These are phyloP conservation scores for Xylariales sp. DNA, from an alignment of 2,329 filamentous ascomycete genomes.

Conservation along the genomic window DNA sequence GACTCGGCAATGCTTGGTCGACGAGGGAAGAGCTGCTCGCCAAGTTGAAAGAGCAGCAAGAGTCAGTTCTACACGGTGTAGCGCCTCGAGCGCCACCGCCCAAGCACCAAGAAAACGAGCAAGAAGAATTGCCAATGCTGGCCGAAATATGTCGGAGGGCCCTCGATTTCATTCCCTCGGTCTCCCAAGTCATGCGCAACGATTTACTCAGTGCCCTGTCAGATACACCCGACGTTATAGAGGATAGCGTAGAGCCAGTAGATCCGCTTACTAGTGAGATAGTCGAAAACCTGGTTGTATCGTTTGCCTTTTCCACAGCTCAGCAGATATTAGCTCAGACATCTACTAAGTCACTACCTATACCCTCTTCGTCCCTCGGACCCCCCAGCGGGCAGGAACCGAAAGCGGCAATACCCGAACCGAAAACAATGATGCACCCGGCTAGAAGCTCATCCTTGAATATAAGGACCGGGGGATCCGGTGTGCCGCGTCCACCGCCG, in stretches of 20 bases:
- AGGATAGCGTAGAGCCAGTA: constrained; percentile 48
- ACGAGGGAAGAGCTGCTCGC: constrained; percentile 71
- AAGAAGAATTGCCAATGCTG: constrained; percentile 82
- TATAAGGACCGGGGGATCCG: constrained; percentile 50
- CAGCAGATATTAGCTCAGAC: constrained; percentile 83
- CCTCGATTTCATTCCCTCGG: constrained; percentile 84
- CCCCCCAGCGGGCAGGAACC: constrained; percentile 64
- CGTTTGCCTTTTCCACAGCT: constrained; percentile 81
- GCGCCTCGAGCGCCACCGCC: constrained; percentile 63
- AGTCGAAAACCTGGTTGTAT: constrained; percentile 79
- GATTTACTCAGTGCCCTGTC: constrained; percentile 76
- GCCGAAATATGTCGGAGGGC: constrained; percentile 87
- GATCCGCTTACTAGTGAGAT: constrained; percentile 60
- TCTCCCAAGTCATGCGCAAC: constrained; percentile 80
- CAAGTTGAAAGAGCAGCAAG: constrained; percentile 71
- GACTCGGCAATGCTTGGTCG: constrained; percentile 80
- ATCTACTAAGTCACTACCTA: constrained; percentile 73
- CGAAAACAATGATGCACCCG: constrained; percentile 78
- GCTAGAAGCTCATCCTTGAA: constrained; percentile 71
- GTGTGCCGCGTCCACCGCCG: constrained; percentile 52
- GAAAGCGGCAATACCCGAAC: constrained; percentile 72
- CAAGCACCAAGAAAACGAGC: constrained; percentile 65
- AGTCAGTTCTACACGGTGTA: constrained; percentile 67
- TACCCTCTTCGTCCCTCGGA: constrained; percentile 68
- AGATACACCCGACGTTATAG: constrained; percentile 53